These are phyloP conservation scores for Perkinsela sp. DNA, from an alignment of 208 protist genomes.

Conservation along the genomic window DNA sequence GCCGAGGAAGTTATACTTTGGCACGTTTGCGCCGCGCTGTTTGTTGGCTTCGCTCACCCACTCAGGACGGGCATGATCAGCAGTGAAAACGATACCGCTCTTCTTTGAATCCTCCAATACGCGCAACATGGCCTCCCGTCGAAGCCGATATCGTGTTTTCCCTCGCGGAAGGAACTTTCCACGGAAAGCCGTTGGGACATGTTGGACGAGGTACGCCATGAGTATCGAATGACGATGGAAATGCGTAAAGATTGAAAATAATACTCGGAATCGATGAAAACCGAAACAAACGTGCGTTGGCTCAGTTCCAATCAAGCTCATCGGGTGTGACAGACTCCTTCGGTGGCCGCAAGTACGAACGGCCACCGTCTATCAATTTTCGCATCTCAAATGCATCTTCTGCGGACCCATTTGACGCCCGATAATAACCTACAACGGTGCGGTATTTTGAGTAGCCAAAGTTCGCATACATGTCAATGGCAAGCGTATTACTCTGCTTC, in stretches of 20 bases:
- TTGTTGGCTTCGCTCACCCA: background rate
- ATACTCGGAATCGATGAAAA: no score
- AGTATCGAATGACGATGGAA: background rate
- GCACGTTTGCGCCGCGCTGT: background rate
- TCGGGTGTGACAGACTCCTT: constrained; percentile 27
- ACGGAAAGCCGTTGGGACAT: background rate
- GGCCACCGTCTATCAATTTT: constrained; percentile 71
- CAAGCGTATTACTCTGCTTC: constrained; percentile 79
- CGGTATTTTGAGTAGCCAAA: constrained; percentile 91
- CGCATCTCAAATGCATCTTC: constrained; percentile 86
- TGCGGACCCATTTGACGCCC: constrained; percentile 20
- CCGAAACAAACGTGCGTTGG: no score
- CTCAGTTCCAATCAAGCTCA: constrained; percentile 47
- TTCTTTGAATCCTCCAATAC: background rate
- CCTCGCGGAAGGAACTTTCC: background rate
- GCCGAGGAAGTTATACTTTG: background rate
- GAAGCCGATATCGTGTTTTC: background rate
- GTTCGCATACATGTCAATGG: constrained; percentile 86
- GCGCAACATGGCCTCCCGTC: background rate
- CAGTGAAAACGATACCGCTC: background rate
- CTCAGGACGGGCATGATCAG: background rate
- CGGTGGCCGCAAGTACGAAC: constrained; percentile 27
- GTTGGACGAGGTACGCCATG: background rate
- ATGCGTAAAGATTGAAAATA: no score
- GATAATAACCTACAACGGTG: constrained; percentile 53